Percentiles rank a stretch among this genome's conserved stretches.
Conservation (phyloP, 2,329 filamentous ascomycete species). For the Lachnellula subtilissima region DNA sequence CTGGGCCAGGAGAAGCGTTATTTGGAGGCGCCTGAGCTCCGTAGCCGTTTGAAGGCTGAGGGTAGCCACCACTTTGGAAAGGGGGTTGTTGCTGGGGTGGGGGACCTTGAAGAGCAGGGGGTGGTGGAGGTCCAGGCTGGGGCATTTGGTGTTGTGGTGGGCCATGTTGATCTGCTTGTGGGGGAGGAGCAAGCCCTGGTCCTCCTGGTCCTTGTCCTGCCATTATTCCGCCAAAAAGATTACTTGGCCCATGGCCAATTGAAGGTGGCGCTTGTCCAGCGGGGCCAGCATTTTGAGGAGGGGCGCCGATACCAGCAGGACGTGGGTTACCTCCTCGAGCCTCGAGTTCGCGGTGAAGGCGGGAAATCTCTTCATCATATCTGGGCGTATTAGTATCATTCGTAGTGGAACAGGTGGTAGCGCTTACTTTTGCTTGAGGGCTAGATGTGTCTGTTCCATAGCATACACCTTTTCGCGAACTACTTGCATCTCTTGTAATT, state of each 20-base stretch:
- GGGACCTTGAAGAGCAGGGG: slow-evolving; percentile 40
- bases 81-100: slow-evolving; percentile 56
- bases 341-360: slow-evolving; percentile 84
- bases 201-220: slow-evolving; percentile 79
- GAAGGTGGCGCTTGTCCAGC: slow-evolving; percentile 79
- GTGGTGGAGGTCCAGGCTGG: slow-evolving; percentile 58
- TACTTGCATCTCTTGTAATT: slow-evolving; percentile 92
- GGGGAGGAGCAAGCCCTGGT: slow-evolving; percentile 69
- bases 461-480: slow-evolving; percentile 90
- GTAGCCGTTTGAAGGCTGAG: slow-evolving; percentile 63
- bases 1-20: slow-evolving; percentile 81
- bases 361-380: slow-evolving; percentile 86
- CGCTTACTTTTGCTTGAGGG: slow-evolving; percentile 84
- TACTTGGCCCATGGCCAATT: slow-evolving; percentile 81
- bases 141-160: slow-evolving; percentile 59
- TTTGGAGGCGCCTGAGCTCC: slow-evolving; percentile 76
- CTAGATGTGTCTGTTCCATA: slow-evolving; percentile 84
- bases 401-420: not conserved
- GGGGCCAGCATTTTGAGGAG: slow-evolving; percentile 72
- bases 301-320: slow-evolving; percentile 66
- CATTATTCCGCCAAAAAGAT: slow-evolving; percentile 95
- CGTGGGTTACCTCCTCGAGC: slow-evolving; percentile 58
- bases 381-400: slow-evolving; percentile 41
- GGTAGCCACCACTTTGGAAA: slow-evolving; percentile 60
- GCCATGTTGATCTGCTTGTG: slow-evolving; percentile 57